Evolutionary conservation across 176 grass and related monocot species (phyloP).

Genomic region (Saccharum officinarum): DNA sequence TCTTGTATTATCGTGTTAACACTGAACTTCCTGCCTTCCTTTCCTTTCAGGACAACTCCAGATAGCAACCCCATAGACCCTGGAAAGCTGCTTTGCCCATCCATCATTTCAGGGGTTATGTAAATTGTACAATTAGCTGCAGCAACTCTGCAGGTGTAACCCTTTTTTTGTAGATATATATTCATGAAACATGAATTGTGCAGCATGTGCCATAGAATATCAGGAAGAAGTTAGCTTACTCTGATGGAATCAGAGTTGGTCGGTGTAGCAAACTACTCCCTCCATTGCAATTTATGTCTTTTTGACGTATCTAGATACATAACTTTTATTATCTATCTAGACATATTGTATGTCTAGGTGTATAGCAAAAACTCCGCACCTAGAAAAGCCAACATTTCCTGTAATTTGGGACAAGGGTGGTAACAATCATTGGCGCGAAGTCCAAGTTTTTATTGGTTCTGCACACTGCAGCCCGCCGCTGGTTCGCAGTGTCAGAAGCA

Average conservation of each 20-base stretch:
- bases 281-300: no score
- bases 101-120: background rate
- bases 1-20: background rate
- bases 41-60: conserved; percentile 26
- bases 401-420: no score
- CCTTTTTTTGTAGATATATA: background rate
- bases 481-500: background rate
- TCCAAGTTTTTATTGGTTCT: background rate
- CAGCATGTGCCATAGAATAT: background rate
- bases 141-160: conserved; percentile 28
- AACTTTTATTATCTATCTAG: no score
- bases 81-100: background rate
- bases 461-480: background rate
- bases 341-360: no score
- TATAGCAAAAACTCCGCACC: no score
- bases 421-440: background rate
- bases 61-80: conserved; percentile 5
- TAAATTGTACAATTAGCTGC: conserved; percentile 37
- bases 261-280: no score
- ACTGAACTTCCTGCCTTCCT: background rate
- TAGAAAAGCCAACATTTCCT: no score
- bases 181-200: conserved; percentile 24
- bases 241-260: background rate
- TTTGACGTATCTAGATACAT: no score
- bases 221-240: no score